Base-by-base conservation (phyloP, 2,329 filamentous ascomycete genomes). In the Chrysosporium queenslandicum region DNA sequence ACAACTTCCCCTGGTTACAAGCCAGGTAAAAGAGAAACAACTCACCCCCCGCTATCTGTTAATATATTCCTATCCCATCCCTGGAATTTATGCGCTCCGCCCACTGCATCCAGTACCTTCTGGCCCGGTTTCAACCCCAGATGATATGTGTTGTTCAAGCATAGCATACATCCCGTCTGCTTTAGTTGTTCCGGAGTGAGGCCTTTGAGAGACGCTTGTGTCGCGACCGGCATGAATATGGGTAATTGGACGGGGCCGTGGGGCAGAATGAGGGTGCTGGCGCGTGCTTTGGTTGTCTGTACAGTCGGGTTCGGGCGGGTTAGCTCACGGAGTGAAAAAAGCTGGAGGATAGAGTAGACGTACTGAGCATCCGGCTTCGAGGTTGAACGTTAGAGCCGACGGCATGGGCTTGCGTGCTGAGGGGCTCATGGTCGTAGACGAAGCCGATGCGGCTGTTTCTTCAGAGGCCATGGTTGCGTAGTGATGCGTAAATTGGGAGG, bases 161-260 rank as follows among this genome's bases (percentile, higher is more conserved):
- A 98, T 39, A 98, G 73, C 54, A 86, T 82, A 64, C 94, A 98
- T 40, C 87, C 82, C 0, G 90, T 94, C 50, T 87, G 83, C 62
- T 92, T 90, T 2, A 98, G 76, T 65, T 98, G 92, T 59, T 91
- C 84, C 1, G 91, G 89, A 0, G 92, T 97, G 52, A 98, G 72
- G 40, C 92, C 92, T 67, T 98, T 98, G 36, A 98, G 77, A 0
- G 91, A 95, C 0, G 87, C 92, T 70, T 98, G 92, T 0, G 92
- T 98, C 27, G 92, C 92, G 40, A 98, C 92, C 14, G 92, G 92
- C 92, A 98, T 98, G 70, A 98, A 98, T 54, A 97, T 82, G 6
- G 94, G 92, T 27, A 97, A 79, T 61, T 86, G 81, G 23, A 98
- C 90, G 1, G 85, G 78, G 53, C 92, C 92, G 80, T 98, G 94